Evolutionary conservation across 805 yeast species (phyloP).

Genomic region (Yarrowia hollandica): DNA sequence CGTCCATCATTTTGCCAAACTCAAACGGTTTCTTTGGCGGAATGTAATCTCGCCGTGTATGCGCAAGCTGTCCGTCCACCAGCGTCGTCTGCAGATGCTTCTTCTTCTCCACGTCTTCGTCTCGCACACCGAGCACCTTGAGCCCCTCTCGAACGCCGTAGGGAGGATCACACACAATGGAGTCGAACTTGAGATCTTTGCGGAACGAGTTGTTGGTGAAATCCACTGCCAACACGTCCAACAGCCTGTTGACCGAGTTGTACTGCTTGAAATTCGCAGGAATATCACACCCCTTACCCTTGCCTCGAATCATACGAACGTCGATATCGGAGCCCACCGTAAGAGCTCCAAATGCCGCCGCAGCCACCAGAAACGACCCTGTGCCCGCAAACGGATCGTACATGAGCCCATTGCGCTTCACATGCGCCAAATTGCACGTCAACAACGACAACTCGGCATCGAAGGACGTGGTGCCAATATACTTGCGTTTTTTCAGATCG

Average conservation of each 20-base stretch:
- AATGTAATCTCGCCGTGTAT: conserved; percentile 73
- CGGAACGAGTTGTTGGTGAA: conserved; percentile 89
- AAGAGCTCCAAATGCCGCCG: conserved; percentile 77
- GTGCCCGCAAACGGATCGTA: conserved; percentile 98
- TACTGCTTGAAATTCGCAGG: conserved; percentile 74
- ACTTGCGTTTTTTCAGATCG: conserved; percentile 78
- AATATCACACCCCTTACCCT: conserved; percentile 53
- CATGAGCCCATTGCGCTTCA: conserved; percentile 59
- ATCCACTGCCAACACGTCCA: conserved; percentile 88
- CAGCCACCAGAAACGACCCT: conserved; percentile 89
- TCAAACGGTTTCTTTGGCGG: conserved; percentile 92
- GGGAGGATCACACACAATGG: conserved; percentile 95
- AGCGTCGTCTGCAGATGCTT: conserved; percentile 42
- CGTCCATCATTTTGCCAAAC: conserved; percentile 73
- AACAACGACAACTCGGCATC: conserved; percentile 90
- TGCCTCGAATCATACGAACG: conserved; percentile 73
- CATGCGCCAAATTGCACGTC: conserved; percentile 84
- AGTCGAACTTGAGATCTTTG: conserved; percentile 60
- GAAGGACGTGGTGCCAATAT: conserved; percentile 94
- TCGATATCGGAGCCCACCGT: conserved; percentile 91
- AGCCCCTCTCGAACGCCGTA: conserved; percentile 96
- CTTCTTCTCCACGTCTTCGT: conserved; percentile 64
- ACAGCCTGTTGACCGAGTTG: conserved; percentile 53
- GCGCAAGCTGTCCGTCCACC: conserved; percentile 81
- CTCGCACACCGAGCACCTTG: conserved; percentile 84